Evolutionary conservation across 495 filamentous ascomycete species (phyloP).

Genomic region (Copromyces sp.): DNA sequence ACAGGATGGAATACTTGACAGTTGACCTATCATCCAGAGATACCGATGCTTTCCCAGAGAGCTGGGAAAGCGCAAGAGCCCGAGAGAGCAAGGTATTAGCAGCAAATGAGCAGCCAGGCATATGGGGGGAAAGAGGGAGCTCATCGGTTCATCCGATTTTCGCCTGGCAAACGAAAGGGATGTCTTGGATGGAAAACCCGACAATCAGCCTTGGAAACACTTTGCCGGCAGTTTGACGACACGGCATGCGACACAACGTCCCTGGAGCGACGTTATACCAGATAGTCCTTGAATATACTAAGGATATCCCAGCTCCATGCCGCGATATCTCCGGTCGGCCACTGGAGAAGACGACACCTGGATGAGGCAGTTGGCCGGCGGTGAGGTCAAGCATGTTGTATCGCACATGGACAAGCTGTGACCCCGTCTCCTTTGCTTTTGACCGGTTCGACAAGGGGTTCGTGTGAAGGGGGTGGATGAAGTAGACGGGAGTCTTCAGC

Average conservation of each 20-base stretch:
- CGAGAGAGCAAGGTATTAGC: background rate
- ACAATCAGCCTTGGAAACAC: background rate
- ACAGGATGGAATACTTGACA: slow-evolving; percentile 11
- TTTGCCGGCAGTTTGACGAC: background rate
- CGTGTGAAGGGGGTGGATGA: background rate
- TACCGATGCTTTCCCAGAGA: slow-evolving; percentile 6
- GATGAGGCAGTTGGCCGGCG: background rate
- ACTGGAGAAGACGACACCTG: background rate
- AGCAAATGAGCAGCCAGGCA: background rate
- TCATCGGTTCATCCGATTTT: background rate
- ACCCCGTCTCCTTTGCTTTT: background rate
- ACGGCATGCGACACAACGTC: background rate
- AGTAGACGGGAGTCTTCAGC: slow-evolving; percentile 10
- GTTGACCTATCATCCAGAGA: slow-evolving; percentile 8
- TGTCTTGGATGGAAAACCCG: background rate
- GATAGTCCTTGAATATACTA: background rate
- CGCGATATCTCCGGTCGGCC: background rate
- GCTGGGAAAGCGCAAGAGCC: background rate
- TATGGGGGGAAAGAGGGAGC: background rate
- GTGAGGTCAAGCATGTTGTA: background rate
- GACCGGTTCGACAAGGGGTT: background rate
- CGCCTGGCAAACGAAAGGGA: background rate
- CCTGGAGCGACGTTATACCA: background rate
- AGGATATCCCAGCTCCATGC: background rate
- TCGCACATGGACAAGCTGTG: background rate